These are phyloP conservation scores for Rhizophagus prolifer DNA, from an alignment of 192 early-diverging fungal species.

Conservation along the genomic window DNA sequence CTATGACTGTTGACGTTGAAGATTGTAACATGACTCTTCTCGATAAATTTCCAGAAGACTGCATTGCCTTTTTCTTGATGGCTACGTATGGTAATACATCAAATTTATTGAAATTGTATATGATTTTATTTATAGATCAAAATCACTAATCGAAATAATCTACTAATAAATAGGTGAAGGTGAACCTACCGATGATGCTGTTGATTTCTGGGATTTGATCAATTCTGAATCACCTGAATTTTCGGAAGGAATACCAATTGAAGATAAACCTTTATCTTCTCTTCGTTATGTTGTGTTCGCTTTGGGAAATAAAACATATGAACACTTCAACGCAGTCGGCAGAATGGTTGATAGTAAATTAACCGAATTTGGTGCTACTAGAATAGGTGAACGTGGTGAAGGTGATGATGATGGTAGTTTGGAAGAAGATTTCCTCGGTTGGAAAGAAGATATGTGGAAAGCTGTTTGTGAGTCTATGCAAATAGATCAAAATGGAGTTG, in stretches of 20 bases:
- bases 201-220: constrained; percentile 90
- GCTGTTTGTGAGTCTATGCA: constrained; percentile 73
- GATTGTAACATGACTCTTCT: constrained; percentile 89
- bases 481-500: constrained; percentile 50
- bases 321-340: constrained; percentile 85
- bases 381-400: constrained; percentile 81
- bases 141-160: not conserved
- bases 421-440: constrained; percentile 95
- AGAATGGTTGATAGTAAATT: constrained; percentile 69
- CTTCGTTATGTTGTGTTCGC: constrained; percentile 75
- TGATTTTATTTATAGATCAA: not conserved
- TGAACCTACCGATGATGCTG: constrained; percentile 97
- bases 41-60: constrained; percentile 62
- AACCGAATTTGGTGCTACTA: constrained; percentile 67
- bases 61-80: constrained; percentile 87
- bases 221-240: constrained; percentile 72
- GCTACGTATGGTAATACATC: constrained; percentile 79
- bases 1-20: constrained; percentile 85
- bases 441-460: constrained; percentile 88
- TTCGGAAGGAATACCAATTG: constrained; percentile 55
- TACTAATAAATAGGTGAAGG: constrained; percentile 63
- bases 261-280: constrained; percentile 54
- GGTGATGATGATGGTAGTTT: constrained; percentile 96
- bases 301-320: constrained; percentile 90
- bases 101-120: not conserved